These are phyloP conservation scores for Erythrobasidium yunnanense DNA, from an alignment of 768 basidiomycete species.

Conservation along the genomic window DNA sequence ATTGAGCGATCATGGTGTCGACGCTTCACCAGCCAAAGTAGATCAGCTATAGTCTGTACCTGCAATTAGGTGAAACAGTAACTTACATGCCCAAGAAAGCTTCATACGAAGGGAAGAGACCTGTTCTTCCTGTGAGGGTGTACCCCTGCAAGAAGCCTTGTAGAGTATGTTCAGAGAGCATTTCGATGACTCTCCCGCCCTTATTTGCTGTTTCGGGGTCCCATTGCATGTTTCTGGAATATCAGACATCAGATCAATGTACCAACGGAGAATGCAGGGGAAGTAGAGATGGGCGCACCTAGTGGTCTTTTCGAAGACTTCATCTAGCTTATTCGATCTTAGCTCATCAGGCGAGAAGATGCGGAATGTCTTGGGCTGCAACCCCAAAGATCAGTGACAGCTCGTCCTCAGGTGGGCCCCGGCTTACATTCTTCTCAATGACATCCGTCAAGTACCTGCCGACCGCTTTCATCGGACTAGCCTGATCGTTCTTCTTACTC, in stretches of 20 bases:
- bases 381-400: constrained; percentile 39
- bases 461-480: constrained; percentile 37
- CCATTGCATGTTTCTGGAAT: constrained; percentile 81
- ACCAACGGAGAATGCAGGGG: neutral
- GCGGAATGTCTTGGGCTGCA: constrained; percentile 64
- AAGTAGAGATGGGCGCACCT: constrained; percentile 14
- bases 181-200: constrained; percentile 76
- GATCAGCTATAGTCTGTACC: constrained; percentile 47
- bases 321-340: constrained; percentile 77
- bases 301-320: constrained; percentile 51
- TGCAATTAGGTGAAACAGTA: neutral
- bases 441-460: constrained; percentile 43
- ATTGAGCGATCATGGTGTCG: constrained; percentile 50
- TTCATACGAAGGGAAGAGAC: constrained; percentile 80
- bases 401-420: constrained; percentile 47
- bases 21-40: neutral
- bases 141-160: constrained; percentile 89
- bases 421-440: constrained; percentile 49
- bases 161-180: constrained; percentile 76
- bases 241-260: constrained; percentile 28
- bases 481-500: constrained; percentile 51
- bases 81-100: constrained; percentile 84
- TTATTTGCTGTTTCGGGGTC: constrained; percentile 51
- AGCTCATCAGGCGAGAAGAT: constrained; percentile 87
- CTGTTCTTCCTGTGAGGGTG: constrained; percentile 65